Base-by-base conservation (phyloP, 345 rosid species). In the Boechera stricta region DNA sequence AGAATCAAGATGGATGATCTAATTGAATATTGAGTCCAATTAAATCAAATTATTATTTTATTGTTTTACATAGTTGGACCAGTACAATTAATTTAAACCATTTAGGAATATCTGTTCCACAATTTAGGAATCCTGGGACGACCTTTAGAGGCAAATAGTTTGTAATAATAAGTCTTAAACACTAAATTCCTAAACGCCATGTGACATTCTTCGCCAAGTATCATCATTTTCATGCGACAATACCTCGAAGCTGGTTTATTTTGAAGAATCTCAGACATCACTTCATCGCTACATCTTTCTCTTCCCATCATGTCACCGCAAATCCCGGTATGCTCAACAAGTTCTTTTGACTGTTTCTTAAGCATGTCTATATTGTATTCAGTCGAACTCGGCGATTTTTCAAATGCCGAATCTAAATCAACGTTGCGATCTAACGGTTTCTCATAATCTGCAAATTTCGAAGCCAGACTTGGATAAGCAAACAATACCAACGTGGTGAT, bases 401-500 rank as follows among this genome's bases (percentile, higher is more conserved):
- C 67, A 24, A 41, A 38, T 16, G 16, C 1, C 18, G 48, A 21
- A 29, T 63, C 21, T 63, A 63, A 6, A 63, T 63, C 52, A 63
- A 63, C 18, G 12, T 42, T 13, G 16, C 5, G 52, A 63, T 63
- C 67, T 6, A 42, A 63, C 32, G 67, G 67, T 63, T 63, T 7
- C 16, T 41, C 33, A 7, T 41, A 2, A 24, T 12, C 51, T 21
- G 24, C 67, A 28, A 10, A 13, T 24, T 24, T 52, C 39, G 66
- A 5, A 2, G 52, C 67, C 31, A 41, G 12, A 26, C 16, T 63
- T 41, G 67, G 51, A 63, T 11, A 41, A 63, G 21, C 51, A 24
- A 42, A 41, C 32, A 55, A 28, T 3, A 13, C 35, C 16, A 55
- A 55, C 15, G 35, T 63, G 28, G 45, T 59, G 4, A 16, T 36